A percentile compares a stretch with the other conserved stretches of the same genome.
Evolutionary conservation across 2,329 filamentous ascomycete genomes (phyloP).

Genomic region (Ambrosiella beaveri): DNA sequence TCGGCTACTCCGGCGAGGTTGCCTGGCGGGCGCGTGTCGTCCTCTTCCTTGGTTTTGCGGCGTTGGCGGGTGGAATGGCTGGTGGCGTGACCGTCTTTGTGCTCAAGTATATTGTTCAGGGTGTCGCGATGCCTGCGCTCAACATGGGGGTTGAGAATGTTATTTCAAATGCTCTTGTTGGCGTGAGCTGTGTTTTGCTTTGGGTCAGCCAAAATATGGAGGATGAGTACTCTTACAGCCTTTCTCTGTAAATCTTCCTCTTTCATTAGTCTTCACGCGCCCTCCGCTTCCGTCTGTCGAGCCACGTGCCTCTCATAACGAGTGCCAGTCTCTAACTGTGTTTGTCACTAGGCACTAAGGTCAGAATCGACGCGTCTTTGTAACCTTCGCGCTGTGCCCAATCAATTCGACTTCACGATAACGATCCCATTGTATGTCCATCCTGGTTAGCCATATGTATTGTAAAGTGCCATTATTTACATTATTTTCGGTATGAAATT

Average conservation of each 20-base stretch:
- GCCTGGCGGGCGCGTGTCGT: constrained; percentile 54
- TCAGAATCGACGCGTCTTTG: neutral
- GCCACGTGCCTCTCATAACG: neutral
- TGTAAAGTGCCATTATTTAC: neutral
- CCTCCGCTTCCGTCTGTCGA: neutral
- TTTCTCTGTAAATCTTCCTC: constrained; percentile 31
- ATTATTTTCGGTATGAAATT: neutral
- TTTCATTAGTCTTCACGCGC: neutral
- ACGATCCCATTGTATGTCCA: neutral
- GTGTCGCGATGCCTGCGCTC: constrained; percentile 40
- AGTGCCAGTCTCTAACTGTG: neutral
- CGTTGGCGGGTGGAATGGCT: constrained; percentile 49
- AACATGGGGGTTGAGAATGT: constrained; percentile 50
- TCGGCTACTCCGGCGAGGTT: constrained; percentile 44
- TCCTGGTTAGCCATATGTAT: neutral
- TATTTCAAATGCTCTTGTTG: constrained; percentile 46
- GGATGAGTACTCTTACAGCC: constrained; percentile 53
- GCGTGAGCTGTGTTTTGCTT: constrained; percentile 44
- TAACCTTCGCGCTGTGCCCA: neutral
- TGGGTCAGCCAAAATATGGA: constrained; percentile 59
- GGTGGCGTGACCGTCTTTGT: constrained; percentile 52
- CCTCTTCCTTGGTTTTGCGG: constrained; percentile 48
- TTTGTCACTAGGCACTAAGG: neutral
- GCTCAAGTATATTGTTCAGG: constrained; percentile 43
- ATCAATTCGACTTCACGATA: neutral